Percentiles rank a stretch among this genome's conserved stretches.
Evolutionary conservation across 1,139 yeast genomes (phyloP).

Genomic region (Sugiyamaella novakii): DNA sequence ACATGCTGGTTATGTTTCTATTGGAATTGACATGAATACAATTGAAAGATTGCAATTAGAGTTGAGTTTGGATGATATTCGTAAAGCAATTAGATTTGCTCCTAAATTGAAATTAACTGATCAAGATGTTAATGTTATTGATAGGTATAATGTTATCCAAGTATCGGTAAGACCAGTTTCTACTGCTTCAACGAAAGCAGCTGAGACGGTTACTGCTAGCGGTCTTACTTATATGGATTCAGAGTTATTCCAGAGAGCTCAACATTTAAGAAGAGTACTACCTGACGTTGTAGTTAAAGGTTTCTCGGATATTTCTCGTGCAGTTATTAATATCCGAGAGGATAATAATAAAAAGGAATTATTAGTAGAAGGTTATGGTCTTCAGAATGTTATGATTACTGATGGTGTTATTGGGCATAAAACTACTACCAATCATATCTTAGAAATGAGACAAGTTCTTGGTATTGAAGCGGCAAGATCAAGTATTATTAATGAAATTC

Average conservation of each 20-base stretch:
- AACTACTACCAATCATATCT: conserved; percentile 87
- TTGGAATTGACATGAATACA: conserved; percentile 79
- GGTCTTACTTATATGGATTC: conserved; percentile 50
- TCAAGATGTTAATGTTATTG: conserved; percentile 69
- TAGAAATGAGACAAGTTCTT: conserved; percentile 84
- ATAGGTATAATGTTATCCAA: conserved; percentile 63
- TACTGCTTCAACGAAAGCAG: conserved; percentile 42
- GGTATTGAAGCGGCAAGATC: conserved; percentile 98
- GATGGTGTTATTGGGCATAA: conserved; percentile 92
- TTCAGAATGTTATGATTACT: conserved; percentile 94
- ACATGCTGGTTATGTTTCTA: conserved; percentile 73
- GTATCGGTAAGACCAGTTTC: conserved; percentile 70
- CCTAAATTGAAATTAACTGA: conserved; percentile 84
- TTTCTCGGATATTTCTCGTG: conserved; percentile 84
- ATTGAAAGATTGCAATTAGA: conserved; percentile 91
- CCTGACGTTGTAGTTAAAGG: conserved; percentile 94
- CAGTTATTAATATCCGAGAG: conserved; percentile 90
- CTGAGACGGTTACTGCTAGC: conserved; percentile 27
- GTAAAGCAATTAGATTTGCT: conserved; percentile 76
- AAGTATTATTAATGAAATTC: conserved; percentile 90
- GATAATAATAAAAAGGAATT: conserved; percentile 82
- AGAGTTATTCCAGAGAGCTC: conserved; percentile 84
- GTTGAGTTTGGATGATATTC: conserved; percentile 80
- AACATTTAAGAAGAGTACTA: conserved; percentile 78
- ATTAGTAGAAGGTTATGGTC: conserved; percentile 96